Percentiles rank a stretch among this genome's conserved stretches.
These are phyloP conservation scores for Lactarius vividus DNA, from an alignment of 768 basidiomycete species.

Conservation along the genomic window DNA sequence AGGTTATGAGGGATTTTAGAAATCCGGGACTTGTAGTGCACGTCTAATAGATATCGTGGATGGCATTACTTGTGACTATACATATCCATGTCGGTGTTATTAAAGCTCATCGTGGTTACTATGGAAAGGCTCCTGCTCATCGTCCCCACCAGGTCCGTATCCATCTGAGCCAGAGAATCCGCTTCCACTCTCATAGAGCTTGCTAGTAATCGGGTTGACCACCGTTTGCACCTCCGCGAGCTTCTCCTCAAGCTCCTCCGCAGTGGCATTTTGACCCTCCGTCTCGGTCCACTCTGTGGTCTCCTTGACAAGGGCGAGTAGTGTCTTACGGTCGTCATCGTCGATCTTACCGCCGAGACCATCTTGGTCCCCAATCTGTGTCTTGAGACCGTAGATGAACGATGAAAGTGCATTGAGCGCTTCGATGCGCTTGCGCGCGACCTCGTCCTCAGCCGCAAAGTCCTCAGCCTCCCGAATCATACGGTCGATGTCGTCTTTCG, in stretches of 20 bases:
- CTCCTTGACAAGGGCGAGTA: conserved; percentile 81
- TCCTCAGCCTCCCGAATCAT: conserved; percentile 96
- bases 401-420: conserved; percentile 79
- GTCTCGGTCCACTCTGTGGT: conserved; percentile 91
- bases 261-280: conserved; percentile 67
- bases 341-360: conserved; percentile 88
- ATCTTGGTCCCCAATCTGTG: conserved; percentile 79
- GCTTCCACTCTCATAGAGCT: conserved; percentile 35
- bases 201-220: conserved; percentile 47
- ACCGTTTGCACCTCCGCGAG: conserved; percentile 44
- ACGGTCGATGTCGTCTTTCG: conserved; percentile 72
- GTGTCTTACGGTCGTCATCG: conserved; percentile 80
- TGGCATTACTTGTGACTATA: conserved; percentile 21
- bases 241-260: conserved; percentile 93
- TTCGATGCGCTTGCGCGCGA: conserved; percentile 79
- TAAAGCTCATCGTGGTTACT: conserved; percentile 47
- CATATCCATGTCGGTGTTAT: conserved; percentile 5
- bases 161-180: conserved; percentile 24
- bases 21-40: background rate
- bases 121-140: conserved; percentile 40
- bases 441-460: conserved; percentile 75
- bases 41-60: conserved; percentile 6
- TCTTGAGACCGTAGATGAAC: conserved; percentile 85
- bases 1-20: conserved; percentile 27
- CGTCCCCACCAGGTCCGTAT: conserved; percentile 32